phyloP scores from a whole-genome alignment of 2,329 filamentous ascomycete species.

The Diaporthe velutina region DNA sequence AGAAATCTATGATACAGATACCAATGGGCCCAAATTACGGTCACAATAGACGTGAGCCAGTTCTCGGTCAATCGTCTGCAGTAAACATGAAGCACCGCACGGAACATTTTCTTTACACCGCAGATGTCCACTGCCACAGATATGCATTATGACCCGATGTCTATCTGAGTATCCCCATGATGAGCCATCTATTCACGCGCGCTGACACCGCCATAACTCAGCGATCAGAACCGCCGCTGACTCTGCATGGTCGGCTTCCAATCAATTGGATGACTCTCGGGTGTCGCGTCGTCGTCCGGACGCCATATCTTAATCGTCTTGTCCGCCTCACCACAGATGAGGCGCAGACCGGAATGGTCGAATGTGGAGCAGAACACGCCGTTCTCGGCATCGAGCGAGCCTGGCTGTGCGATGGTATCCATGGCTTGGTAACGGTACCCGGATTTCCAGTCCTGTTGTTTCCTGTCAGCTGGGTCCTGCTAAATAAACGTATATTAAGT shows the following conservation, averaged over 20 bases:
- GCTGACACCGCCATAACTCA: background rate
- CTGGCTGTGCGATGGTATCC: slow-evolving; percentile 93
- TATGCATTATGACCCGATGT: background rate
- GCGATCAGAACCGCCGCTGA: slow-evolving; percentile 77
- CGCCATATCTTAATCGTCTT: slow-evolving; percentile 99
- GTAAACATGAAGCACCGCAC: background rate
- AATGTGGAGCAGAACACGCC: slow-evolving; percentile 96
- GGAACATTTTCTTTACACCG: background rate
- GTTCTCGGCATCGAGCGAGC: slow-evolving; percentile 91
- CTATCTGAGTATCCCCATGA: background rate
- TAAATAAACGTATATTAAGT: background rate
- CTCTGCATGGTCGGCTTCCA: slow-evolving; percentile 88
- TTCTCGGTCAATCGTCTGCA: background rate
- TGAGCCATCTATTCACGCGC: background rate
- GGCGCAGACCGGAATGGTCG: slow-evolving; percentile 86
- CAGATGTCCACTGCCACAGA: background rate
- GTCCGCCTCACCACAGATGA: slow-evolving; percentile 96
- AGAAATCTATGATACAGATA: background rate
- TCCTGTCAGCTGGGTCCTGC: background rate
- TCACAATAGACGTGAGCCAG: background rate
- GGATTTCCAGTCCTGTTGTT: slow-evolving; percentile 85
- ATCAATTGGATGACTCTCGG: slow-evolving; percentile 89
- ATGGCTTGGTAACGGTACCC: slow-evolving; percentile 91
- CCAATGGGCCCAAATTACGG: background rate
- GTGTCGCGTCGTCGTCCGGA: slow-evolving; percentile 89